phyloP scores from a whole-genome alignment of 2,329 filamentous ascomycete species.

The Colletotrichum camelliae region DNA sequence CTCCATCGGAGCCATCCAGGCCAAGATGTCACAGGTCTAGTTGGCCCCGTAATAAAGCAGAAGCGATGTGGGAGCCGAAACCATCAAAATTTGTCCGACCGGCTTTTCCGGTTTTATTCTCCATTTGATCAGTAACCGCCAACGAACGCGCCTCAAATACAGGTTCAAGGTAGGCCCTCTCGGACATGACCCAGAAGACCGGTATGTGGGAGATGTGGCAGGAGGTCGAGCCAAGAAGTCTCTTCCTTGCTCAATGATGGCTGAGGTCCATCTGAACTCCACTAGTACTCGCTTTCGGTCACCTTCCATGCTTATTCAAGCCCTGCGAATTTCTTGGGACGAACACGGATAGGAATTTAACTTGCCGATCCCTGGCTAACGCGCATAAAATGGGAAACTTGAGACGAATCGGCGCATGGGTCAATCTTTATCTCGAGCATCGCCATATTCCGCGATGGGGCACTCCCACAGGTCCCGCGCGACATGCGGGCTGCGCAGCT shows the following conservation, averaged over 20 bases:
- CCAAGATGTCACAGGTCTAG: not conserved
- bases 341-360: not conserved
- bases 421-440: constrained; percentile 4
- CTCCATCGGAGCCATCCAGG: not conserved
- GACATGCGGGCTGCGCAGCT: not conserved
- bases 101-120: not conserved
- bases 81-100: not conserved
- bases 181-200: not conserved
- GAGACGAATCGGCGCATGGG: not conserved
- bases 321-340: not conserved
- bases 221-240: not conserved
- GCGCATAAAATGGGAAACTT: not conserved
- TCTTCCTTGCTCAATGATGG: not conserved
- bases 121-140: not conserved
- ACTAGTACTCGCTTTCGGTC: not conserved
- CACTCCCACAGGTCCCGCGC: not conserved
- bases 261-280: not conserved
- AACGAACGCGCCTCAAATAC: not conserved
- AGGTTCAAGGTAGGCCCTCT: not conserved
- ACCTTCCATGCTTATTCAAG: not conserved
- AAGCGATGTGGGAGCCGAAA: not conserved
- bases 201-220: not conserved
- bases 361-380: not conserved
- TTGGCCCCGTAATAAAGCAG: not conserved
- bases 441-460: not conserved